Percentiles rank a stretch among this genome's conserved stretches.
These are phyloP conservation scores for Leptographium wingfieldii DNA, from an alignment of 2,329 filamentous ascomycete genomes.

Conservation along the genomic window DNA sequence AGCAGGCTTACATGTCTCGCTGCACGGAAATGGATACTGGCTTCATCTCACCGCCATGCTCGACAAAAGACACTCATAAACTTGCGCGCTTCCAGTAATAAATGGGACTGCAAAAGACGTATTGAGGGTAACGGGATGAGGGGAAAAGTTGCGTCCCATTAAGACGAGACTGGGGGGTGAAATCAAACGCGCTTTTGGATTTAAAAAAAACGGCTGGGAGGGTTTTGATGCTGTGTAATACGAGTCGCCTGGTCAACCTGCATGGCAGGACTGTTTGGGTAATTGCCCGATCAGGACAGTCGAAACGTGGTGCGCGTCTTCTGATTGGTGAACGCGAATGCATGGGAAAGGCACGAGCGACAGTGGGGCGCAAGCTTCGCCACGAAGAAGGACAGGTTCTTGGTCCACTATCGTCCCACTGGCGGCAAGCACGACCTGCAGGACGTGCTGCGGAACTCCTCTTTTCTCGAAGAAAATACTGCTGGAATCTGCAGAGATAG, in stretches of 20 bases:
- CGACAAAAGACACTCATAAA: not conserved
- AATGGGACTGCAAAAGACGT: not conserved
- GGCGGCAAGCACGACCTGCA: not conserved
- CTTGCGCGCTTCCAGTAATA: not conserved
- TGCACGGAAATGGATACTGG: not conserved
- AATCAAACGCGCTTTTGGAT: slow-evolving; percentile 9
- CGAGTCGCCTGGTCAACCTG: slow-evolving; percentile 11
- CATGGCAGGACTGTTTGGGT: slow-evolving; percentile 8
- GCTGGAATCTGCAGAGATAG: not conserved
- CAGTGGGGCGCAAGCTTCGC: slow-evolving; percentile 5
- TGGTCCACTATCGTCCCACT: not conserved
- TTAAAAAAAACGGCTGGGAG: not conserved
- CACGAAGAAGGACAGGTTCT: slow-evolving; percentile 6
- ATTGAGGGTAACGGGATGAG: not conserved
- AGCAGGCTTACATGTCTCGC: not conserved
- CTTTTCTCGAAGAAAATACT: not conserved
- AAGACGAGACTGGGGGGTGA: slow-evolving; percentile 6
- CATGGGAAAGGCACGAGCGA: slow-evolving; percentile 8
- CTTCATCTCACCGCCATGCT: not conserved
- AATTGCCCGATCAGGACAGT: slow-evolving; percentile 11
- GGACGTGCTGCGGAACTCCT: not conserved
- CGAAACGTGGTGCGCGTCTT: slow-evolving; percentile 9
- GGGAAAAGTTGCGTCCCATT: not conserved
- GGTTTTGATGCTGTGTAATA: not conserved
- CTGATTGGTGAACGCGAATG: slow-evolving; percentile 13